phyloP scores from a whole-genome alignment of 345 rosid genomes.

The Linum trigynum region DNA sequence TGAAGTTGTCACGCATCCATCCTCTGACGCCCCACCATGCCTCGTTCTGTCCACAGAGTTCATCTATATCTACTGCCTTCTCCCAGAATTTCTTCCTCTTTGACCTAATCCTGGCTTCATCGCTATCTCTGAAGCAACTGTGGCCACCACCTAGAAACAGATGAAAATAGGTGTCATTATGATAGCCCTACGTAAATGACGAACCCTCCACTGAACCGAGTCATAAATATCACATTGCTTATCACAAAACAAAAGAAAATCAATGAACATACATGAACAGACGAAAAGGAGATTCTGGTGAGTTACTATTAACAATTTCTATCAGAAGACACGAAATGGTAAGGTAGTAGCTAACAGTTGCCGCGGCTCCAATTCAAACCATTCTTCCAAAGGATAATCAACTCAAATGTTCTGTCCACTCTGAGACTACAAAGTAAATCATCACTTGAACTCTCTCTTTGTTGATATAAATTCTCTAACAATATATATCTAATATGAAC shows the following conservation, averaged over 20 bases:
- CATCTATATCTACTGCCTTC: slow-evolving; percentile 75
- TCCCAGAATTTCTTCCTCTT: slow-evolving; percentile 92
- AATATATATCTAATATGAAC: neutral
- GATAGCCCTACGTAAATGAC: no score
- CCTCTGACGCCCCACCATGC: slow-evolving; percentile 99
- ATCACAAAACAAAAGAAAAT: no score
- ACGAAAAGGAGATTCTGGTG: no score
- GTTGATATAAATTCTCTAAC: neutral
- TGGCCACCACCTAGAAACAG: slow-evolving; percentile 77
- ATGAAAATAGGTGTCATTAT: slow-evolving; percentile 5
- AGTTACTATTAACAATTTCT: no score
- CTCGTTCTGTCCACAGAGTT: slow-evolving; percentile 70
- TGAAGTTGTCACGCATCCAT: slow-evolving; percentile 80
- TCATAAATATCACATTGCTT: no score
- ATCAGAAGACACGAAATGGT: no score
- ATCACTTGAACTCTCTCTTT: neutral
- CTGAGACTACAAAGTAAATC: no score
- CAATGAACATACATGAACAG: no score
- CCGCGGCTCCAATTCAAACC: no score
- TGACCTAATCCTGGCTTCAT: slow-evolving; percentile 78
- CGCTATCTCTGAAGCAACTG: slow-evolving; percentile 85
- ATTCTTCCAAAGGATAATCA: no score
- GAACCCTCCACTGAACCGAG: neutral
- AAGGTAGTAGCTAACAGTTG: no score
- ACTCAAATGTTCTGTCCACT: no score